Evolutionary conservation across 2,329 filamentous ascomycete species (phyloP).

Genomic region (Penicillium vulpinum): DNA sequence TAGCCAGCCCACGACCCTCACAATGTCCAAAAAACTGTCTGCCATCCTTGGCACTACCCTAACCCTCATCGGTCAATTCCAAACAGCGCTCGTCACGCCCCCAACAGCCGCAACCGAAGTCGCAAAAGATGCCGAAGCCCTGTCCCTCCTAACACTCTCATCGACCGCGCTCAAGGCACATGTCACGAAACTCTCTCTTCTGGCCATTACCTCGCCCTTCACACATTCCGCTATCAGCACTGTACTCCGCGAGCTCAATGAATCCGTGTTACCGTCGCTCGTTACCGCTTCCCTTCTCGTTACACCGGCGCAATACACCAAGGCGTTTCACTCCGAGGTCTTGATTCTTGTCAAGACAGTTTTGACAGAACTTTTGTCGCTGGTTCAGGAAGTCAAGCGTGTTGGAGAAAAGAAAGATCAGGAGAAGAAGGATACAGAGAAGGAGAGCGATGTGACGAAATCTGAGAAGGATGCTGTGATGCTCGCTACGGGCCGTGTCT

Average conservation of each 20-base stretch:
- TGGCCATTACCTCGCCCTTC: conserved; percentile 84
- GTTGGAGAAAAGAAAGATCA: conserved; percentile 49
- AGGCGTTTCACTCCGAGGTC: conserved; percentile 64
- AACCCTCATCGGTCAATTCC: conserved; percentile 43
- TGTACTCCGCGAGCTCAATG: conserved; percentile 70
- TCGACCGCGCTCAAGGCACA: conserved; percentile 76
- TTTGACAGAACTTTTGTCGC: conserved; percentile 61
- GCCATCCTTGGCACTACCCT: conserved; percentile 36
- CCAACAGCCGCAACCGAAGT: conserved; percentile 13
- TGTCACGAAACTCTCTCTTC: conserved; percentile 80
- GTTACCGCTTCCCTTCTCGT: conserved; percentile 70
- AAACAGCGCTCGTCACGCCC: conserved; percentile 35
- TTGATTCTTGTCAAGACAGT: conserved; percentile 59
- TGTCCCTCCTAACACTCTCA: conserved; percentile 70
- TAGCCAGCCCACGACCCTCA: conserved; percentile 9
- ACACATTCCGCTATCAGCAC: conserved; percentile 72
- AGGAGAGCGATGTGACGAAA: conserved; percentile 30
- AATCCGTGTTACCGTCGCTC: conserved; percentile 71
- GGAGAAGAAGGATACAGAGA: conserved; percentile 36
- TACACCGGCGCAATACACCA: conserved; percentile 61
- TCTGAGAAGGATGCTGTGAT: conserved; percentile 56
- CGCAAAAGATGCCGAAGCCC: conserved; percentile 39
- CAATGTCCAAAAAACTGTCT: conserved; percentile 36
- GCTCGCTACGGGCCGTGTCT: conserved; percentile 72
- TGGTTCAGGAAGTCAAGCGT: conserved; percentile 60